These are phyloP conservation scores for Angomonas deanei DNA, from an alignment of 208 protist species.

Conservation along the genomic window DNA sequence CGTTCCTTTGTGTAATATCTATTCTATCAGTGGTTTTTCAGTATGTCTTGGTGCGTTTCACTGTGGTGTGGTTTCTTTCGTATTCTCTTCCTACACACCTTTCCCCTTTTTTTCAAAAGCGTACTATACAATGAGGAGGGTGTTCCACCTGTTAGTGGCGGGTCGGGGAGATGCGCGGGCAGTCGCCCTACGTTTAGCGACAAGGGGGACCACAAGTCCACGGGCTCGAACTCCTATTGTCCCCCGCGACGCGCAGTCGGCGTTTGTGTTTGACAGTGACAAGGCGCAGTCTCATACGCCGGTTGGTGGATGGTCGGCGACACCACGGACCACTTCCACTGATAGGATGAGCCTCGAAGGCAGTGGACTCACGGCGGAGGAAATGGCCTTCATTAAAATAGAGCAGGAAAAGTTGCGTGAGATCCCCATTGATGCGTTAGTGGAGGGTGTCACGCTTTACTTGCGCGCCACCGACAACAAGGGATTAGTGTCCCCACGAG, in stretches of 20 bases:
- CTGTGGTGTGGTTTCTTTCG: too few species aligned
- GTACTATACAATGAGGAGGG: too few species aligned
- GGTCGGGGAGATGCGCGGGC: too few species aligned
- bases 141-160: too few species aligned
- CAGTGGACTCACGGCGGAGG: neutral
- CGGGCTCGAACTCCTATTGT: neutral
- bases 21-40: too few species aligned
- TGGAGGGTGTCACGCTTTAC: neutral
- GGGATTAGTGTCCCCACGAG: conserved; percentile 42
- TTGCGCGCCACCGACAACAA: conserved; percentile 20
- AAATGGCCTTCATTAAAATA: neutral
- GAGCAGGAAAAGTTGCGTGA: neutral
- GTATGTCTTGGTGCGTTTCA: too few species aligned
- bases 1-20: too few species aligned
- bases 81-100: too few species aligned
- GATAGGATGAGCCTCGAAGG: neutral
- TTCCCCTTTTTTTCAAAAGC: too few species aligned
- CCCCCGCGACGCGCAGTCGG: neutral
- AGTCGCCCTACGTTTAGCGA: too few species aligned
- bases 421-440: neutral
- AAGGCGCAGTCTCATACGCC: too few species aligned
- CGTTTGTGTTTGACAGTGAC: neutral
- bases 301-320: too few species aligned
- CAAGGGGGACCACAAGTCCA: neutral
- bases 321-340: neutral